phyloP scores from a whole-genome alignment of 2,329 filamentous ascomycete species.

The Sarocladium oryzae region DNA sequence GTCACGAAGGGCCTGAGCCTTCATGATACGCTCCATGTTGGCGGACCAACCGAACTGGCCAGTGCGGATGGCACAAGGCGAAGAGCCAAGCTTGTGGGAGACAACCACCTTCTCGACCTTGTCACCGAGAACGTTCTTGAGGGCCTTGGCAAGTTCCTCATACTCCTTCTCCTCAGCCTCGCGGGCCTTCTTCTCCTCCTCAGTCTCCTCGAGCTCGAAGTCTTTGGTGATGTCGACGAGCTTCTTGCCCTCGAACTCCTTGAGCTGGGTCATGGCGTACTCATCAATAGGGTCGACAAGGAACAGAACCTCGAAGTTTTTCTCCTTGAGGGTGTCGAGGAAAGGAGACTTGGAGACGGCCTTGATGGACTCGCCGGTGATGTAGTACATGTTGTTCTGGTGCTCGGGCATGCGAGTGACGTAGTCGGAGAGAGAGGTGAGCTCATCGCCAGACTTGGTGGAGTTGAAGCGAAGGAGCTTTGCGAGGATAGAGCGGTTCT shows the following conservation, averaged over 20 bases:
- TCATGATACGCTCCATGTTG: slow-evolving; percentile 99
- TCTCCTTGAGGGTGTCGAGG: slow-evolving; percentile 96
- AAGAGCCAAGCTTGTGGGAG: slow-evolving; percentile 89
- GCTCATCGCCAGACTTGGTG: slow-evolving; percentile 96
- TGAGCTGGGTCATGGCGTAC: slow-evolving; percentile 99
- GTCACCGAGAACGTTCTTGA: slow-evolving; percentile 99
- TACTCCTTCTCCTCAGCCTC: slow-evolving; percentile 98
- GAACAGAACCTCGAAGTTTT: slow-evolving; percentile 99
- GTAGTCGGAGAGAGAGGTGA: slow-evolving; percentile 93
- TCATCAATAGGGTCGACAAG: slow-evolving; percentile 98
- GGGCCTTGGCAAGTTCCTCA: slow-evolving; percentile 86
- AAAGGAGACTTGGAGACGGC: slow-evolving; percentile 97
- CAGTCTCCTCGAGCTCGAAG: slow-evolving; percentile 99
- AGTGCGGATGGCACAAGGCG: slow-evolving; percentile 97
- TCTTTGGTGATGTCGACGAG: slow-evolving; percentile 99
- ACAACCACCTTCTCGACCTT: slow-evolving; percentile 99
- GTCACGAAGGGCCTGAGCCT: slow-evolving; percentile 98
- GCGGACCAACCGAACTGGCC: slow-evolving; percentile 99
- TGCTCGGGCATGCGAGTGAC: slow-evolving; percentile 99
- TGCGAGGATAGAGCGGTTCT: slow-evolving; percentile 88
- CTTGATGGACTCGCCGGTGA: slow-evolving; percentile 99
- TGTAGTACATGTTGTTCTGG: slow-evolving; percentile 99
- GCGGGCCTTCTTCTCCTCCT: slow-evolving; percentile 95
- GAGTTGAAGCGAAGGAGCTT: slow-evolving; percentile 99
- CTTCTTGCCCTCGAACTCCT: slow-evolving; percentile 99